These are phyloP conservation scores for Neurospora sp. DNA, from an alignment of 495 filamentous ascomycete species.

Conservation along the genomic window DNA sequence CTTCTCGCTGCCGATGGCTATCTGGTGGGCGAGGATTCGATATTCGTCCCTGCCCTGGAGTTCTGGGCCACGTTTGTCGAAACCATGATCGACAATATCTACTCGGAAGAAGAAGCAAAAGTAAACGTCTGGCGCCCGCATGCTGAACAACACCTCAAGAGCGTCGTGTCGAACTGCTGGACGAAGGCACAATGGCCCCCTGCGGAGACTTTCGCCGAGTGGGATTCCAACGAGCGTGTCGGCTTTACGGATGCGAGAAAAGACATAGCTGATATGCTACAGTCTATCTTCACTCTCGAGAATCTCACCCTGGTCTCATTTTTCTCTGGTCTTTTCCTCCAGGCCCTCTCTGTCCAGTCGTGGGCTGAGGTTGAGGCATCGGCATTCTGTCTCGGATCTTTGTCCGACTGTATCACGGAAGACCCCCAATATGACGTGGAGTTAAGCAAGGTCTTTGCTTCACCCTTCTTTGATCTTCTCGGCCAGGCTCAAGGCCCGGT, in stretches of 20 bases:
- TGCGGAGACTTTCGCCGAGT: constrained; percentile 39
- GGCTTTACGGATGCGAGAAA: constrained; percentile 70
- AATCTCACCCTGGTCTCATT: constrained; percentile 57
- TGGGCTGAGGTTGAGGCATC: constrained; percentile 78
- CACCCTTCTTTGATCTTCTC: constrained; percentile 51
- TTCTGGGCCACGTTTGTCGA: constrained; percentile 74
- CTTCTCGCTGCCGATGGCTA: constrained; percentile 63
- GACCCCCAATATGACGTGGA: constrained; percentile 55
- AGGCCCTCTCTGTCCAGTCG: constrained; percentile 44
- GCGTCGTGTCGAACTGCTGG: constrained; percentile 50
- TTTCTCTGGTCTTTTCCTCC: constrained; percentile 54
- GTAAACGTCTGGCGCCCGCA: constrained; percentile 21
- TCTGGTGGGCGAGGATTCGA: constrained; percentile 64
- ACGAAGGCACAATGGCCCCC: constrained; percentile 53
- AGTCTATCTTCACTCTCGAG: constrained; percentile 62
- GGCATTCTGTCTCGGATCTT: constrained; percentile 64
- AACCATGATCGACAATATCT: constrained; percentile 34
- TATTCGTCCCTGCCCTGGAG: constrained; percentile 67
- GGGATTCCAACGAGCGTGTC: constrained; percentile 60
- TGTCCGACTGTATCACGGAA: constrained; percentile 66
- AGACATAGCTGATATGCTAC: constrained; percentile 72
- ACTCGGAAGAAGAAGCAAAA: constrained; percentile 16
- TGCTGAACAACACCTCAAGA: constrained; percentile 34
- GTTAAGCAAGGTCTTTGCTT: constrained; percentile 58
- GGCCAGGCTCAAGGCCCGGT: constrained; percentile 35